A percentile compares a stretch with the other conserved stretches of the same genome.
Conservation (phyloP, 2,329 filamentous ascomycete species). For the Aspergillus sp. region DNA sequence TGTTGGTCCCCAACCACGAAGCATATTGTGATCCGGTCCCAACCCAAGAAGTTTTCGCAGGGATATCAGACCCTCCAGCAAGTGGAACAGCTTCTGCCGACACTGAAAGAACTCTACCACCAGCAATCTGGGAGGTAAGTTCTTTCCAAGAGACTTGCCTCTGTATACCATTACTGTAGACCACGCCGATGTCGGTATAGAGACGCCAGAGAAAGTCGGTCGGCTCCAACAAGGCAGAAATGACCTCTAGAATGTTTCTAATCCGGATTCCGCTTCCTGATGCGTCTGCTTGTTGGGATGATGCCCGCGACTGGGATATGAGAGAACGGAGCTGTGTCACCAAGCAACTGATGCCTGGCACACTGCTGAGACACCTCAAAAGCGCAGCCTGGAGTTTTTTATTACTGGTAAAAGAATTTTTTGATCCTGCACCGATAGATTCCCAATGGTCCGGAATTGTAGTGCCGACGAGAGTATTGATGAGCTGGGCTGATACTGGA, state of each 20-base stretch:
- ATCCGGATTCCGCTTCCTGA: conserved; percentile 35
- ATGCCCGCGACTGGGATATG: conserved; percentile 36
- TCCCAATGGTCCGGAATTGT: conserved; percentile 84
- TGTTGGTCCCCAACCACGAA: conserved; percentile 68
- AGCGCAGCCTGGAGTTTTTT: conserved; percentile 48
- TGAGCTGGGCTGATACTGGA: conserved; percentile 70
- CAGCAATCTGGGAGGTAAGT: conserved; percentile 57
- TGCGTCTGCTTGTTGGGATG: conserved; percentile 31
- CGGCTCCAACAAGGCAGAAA: conserved; percentile 44
- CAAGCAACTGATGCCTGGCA: conserved; percentile 76
- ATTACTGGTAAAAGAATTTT: conserved; percentile 15
- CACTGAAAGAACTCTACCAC: conserved; percentile 59
- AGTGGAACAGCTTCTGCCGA: conserved; percentile 55
- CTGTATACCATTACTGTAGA: conserved; percentile 45
- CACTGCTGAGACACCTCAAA: conserved; percentile 65
- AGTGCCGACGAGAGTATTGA: conserved; percentile 70
- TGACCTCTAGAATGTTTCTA: conserved; percentile 36
- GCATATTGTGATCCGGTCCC: conserved; percentile 65
- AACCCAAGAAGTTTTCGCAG: conserved; percentile 55
- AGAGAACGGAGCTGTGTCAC: conserved; percentile 67
- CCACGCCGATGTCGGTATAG: conserved; percentile 44
- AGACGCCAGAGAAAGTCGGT: conserved; percentile 44
- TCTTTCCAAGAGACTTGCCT: conserved; percentile 64
- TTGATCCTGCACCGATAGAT: conserved; percentile 45
- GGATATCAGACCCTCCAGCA: conserved; percentile 29